Conservation (phyloP, 306 rosid genomes). For the Vigna angularis region DNA sequence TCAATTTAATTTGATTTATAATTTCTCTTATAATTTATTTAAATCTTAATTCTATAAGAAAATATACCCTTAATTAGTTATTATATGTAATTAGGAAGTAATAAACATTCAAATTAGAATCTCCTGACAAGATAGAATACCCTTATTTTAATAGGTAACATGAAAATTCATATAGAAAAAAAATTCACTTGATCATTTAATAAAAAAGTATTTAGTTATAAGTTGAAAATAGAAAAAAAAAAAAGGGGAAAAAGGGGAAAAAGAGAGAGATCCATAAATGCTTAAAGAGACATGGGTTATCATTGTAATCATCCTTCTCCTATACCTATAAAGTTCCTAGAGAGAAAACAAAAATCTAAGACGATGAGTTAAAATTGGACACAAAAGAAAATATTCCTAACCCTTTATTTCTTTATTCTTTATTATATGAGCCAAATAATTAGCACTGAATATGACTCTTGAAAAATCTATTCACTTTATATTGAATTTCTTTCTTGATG, state of each 20-base stretch:
- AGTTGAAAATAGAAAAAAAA: neutral
- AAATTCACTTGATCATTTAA: neutral
- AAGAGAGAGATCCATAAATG: neutral
- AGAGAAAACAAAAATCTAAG: neutral
- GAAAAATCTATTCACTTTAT: neutral
- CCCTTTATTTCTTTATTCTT: neutral
- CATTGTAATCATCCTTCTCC: neutral
- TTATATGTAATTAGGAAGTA: too few species aligned
- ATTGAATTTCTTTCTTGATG: neutral
- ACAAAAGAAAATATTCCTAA: neutral
- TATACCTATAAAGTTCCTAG: neutral
- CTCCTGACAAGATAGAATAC: neutral
- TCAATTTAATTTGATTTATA: too few species aligned
- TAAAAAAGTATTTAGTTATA: neutral
- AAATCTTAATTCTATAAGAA: too few species aligned
- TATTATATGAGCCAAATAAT: neutral
- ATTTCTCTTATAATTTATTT: too few species aligned
- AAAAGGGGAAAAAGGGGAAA: neutral
- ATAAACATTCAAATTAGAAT: too few species aligned
- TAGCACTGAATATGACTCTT: neutral
- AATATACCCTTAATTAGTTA: too few species aligned
- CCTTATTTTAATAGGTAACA: too few species aligned
- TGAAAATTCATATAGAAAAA: neutral
- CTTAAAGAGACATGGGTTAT: neutral
- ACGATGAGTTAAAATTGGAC: neutral